A percentile compares a stretch with the other conserved stretches of the same genome.
phyloP scores from a whole-genome alignment of 371 early-diverging fungal genomes.

The Cokeromyces recurvatus region DNA sequence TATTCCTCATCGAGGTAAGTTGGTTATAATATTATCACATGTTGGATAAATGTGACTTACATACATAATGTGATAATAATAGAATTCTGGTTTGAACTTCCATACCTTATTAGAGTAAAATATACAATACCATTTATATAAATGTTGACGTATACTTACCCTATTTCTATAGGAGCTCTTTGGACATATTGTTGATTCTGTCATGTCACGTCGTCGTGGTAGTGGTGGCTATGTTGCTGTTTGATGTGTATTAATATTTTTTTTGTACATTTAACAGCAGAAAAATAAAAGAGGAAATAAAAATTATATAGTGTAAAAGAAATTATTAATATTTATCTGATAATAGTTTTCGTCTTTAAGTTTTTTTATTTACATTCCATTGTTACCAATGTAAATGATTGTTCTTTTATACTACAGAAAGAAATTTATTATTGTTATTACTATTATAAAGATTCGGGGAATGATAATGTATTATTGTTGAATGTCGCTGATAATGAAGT shows the following conservation, averaged over 20 bases:
- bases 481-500: too few relatives aligned
- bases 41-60: too few relatives aligned
- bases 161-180: slow-evolving; percentile 28
- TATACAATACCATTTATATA: background rate
- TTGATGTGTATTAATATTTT: slow-evolving; percentile 7
- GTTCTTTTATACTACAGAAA: too few relatives aligned
- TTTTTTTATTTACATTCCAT: too few relatives aligned
- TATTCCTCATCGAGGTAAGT: slow-evolving; percentile 57
- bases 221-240: slow-evolving; percentile 48
- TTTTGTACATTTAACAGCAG: too few relatives aligned
- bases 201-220: slow-evolving; percentile 43
- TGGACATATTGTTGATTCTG: slow-evolving; percentile 38
- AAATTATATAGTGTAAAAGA: background rate
- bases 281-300: background rate
- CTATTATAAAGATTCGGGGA: too few relatives aligned
- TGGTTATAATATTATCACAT: background rate
- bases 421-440: too few relatives aligned
- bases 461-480: too few relatives aligned
- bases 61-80: too few relatives aligned
- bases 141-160: background rate
- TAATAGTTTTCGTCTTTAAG: too few relatives aligned
- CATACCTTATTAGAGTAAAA: slow-evolving; percentile 40
- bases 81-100: slow-evolving; percentile 51
- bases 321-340: too few relatives aligned
- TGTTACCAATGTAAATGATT: too few relatives aligned